Evolutionary conservation across 1,284 basidiomycete species (phyloP).

Genomic region (Pseudozyma sp.): DNA sequence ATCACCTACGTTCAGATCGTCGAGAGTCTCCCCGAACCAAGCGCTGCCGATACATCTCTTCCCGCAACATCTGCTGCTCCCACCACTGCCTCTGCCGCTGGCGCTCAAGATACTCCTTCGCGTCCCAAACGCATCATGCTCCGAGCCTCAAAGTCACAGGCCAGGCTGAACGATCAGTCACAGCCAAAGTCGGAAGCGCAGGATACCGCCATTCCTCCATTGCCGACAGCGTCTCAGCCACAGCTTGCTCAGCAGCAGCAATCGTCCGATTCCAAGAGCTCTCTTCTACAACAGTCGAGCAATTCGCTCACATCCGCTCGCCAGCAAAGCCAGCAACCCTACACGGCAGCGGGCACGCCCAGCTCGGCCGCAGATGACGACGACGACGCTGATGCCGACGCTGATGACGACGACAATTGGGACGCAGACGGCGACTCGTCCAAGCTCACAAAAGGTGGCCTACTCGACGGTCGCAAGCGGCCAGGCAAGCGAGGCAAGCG

Average conservation of each 20-base stretch:
- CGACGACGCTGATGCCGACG: conserved; percentile 29
- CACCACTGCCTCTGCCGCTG: not conserved
- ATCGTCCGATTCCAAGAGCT: not conserved
- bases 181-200: conserved; percentile 19
- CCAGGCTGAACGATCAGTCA: conserved; percentile 32
- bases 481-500: conserved; percentile 62
- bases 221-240: conserved; percentile 5
- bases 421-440: conserved; percentile 19
- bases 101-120: conserved; percentile 12
- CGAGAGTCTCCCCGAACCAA: conserved; percentile 42
- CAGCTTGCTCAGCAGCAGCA: not conserved
- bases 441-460: conserved; percentile 49
- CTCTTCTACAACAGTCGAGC: conserved; percentile 1
- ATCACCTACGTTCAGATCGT: conserved; percentile 56
- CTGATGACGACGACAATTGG: conserved; percentile 18
- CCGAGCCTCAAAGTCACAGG: conserved; percentile 33
- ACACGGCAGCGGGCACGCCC: conserved; percentile 31
- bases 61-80: conserved; percentile 1
- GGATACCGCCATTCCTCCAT: conserved; percentile 10
- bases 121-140: conserved; percentile 42
- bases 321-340: conserved; percentile 29
- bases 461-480: conserved; percentile 49
- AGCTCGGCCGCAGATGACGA: conserved; percentile 36
- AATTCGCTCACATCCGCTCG: conserved; percentile 22
- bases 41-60: conserved; percentile 13